Evolutionary conservation across 768 basidiomycete species (phyloP).

Genomic region (Epithele typhae): DNA sequence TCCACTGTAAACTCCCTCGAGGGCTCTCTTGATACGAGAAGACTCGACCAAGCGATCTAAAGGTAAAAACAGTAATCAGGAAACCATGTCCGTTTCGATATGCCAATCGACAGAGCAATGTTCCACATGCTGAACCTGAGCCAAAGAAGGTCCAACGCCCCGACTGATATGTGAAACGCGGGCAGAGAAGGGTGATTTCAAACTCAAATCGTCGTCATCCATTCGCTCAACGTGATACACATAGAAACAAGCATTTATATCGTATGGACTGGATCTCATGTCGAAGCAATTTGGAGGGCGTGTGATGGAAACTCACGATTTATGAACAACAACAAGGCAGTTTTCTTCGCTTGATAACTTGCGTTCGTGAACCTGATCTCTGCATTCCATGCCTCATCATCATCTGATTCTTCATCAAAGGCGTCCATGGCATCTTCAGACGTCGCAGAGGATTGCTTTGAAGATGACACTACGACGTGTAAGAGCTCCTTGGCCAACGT

Average conservation of each 20-base stretch:
- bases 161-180: too few relatives aligned
- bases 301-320: slow-evolving; percentile 66
- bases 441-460: slow-evolving; percentile 27
- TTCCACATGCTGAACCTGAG: too few relatives aligned
- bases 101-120: too few relatives aligned
- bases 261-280: too few relatives aligned
- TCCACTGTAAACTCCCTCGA: slow-evolving; percentile 81
- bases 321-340: slow-evolving; percentile 84
- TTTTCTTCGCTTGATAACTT: slow-evolving; percentile 88
- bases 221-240: too few relatives aligned
- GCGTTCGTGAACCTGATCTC: slow-evolving; percentile 79
- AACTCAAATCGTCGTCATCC: too few relatives aligned
- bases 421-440: slow-evolving; percentile 24
- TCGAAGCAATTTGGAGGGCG: neutral
- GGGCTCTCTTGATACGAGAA: slow-evolving; percentile 74
- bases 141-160: too few relatives aligned
- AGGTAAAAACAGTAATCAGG: too few relatives aligned
- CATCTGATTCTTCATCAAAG: slow-evolving; percentile 18
- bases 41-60: slow-evolving; percentile 95
- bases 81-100: too few relatives aligned
- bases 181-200: too few relatives aligned
- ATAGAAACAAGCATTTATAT: too few relatives aligned
- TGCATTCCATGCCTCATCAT: slow-evolving; percentile 51
- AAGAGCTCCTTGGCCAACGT: slow-evolving; percentile 75
- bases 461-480: slow-evolving; percentile 25